Evolutionary conservation across 2,329 filamentous ascomycete species (phyloP).

Genomic region (Ascomycota sp.): DNA sequence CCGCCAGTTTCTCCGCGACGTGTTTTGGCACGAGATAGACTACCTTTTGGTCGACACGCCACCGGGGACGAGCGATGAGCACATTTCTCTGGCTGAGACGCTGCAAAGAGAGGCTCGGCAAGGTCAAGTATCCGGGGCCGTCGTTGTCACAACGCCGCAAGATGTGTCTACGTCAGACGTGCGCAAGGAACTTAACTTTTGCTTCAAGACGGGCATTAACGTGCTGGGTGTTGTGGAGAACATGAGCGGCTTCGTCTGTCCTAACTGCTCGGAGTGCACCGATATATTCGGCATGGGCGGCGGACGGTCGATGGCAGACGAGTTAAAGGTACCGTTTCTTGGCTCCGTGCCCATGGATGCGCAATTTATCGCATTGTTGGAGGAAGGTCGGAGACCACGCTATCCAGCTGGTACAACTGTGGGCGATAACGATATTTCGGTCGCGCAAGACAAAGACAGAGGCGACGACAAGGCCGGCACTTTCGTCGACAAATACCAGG

Average conservation of each 20-base stretch:
- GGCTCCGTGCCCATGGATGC: constrained; percentile 82
- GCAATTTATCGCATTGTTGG: constrained; percentile 69
- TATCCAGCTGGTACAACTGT: constrained; percentile 40
- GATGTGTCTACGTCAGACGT: constrained; percentile 86
- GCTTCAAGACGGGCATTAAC: constrained; percentile 55
- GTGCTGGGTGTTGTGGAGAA: constrained; percentile 88
- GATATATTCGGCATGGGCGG: constrained; percentile 86
- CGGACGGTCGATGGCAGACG: constrained; percentile 67
- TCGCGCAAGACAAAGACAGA: constrained; percentile 1
- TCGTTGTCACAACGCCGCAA: constrained; percentile 90
- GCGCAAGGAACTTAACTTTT: constrained; percentile 86
- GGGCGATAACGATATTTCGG: not conserved
- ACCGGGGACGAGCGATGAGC: constrained; percentile 87
- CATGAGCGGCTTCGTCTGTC: constrained; percentile 82
- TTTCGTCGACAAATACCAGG: constrained; percentile 49
- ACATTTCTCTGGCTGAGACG: constrained; percentile 82
- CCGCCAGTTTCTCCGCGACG: constrained; percentile 79
- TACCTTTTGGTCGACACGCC: constrained; percentile 90
- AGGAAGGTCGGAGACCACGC: constrained; percentile 41
- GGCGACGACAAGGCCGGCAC: not conserved
- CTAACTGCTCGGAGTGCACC: constrained; percentile 61
- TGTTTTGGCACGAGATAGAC: constrained; percentile 71
- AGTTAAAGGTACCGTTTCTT: constrained; percentile 65
- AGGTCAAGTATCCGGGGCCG: constrained; percentile 60
- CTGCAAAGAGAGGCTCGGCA: constrained; percentile 40